Base-by-base conservation (phyloP, 352 stramenopile genomes). In the Phytophthora kernoviae region DNA sequence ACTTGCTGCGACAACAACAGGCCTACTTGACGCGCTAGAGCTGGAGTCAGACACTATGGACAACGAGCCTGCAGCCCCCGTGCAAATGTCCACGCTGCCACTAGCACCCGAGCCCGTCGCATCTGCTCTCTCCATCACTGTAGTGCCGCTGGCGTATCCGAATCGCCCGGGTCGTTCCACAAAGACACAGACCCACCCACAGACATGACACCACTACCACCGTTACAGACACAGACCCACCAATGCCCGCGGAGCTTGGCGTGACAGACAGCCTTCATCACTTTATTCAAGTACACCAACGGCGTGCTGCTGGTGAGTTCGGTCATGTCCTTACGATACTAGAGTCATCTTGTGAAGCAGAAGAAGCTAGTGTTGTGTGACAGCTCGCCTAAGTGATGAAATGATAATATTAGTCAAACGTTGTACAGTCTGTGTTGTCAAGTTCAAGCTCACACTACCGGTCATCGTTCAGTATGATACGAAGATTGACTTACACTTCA, bases 181-280 rank as follows among this genome's bases (percentile, higher is more conserved):
- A 47, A 22, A 4, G 45, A 36, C 22, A 68, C 34, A 27, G 60
- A 68, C 17, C 39, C 32, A n/a, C 60, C 58, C n/a, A 36, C 40
- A 44, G 34, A 34, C 8, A 21, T n/a, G 15, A 14, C 18, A 18
- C 41, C 41, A 47, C 41, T 33, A 18, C 15, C 5, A 18, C 41
- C 41, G 32, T 18, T 21, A 47, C 41, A 6, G 41, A 47, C 22
- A 27, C 41, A 27, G 41, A 43, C 2, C 37, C 41, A 9, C 41
- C 41, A 2, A 11, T 32, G 41, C 17, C 41, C 7, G 41, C 8
- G 7, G 22, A 15, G 11, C 22, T 47, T 5, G 41, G n/a, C n/a
- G n/a, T n/a, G n/a, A n/a, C n/a, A n/a, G n/a, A n/a, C n/a, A n/a
- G n/a, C n/a, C n/a, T n/a, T n/a, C n/a, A n/a, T n/a, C n/a, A n/a